A percentile compares a stretch with the other conserved stretches of the same genome.
These are phyloP conservation scores for Carex sylvatica DNA, from an alignment of 202 grass and related monocot genomes.

Conservation along the genomic window DNA sequence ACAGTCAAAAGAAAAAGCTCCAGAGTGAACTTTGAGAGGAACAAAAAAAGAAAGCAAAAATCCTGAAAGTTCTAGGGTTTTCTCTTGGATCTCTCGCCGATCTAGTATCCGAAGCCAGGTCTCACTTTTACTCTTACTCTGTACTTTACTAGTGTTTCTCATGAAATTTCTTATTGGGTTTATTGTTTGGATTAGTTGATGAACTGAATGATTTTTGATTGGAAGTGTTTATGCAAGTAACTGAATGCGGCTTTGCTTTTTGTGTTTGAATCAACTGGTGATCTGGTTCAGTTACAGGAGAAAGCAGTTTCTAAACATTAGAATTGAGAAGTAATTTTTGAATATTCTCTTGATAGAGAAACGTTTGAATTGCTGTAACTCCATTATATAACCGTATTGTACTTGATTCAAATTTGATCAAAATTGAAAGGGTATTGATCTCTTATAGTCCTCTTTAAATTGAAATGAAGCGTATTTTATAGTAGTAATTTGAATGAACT, in stretches of 20 bases:
- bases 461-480: neutral
- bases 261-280: neutral
- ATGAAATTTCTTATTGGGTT: neutral
- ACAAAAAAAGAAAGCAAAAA: neutral
- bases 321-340: neutral
- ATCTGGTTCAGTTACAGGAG: neutral
- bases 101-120: neutral
- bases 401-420: neutral
- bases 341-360: neutral
- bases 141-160: neutral
- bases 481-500: neutral
- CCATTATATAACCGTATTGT: neutral
- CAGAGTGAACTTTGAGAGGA: neutral
- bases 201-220: neutral
- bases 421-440: neutral
- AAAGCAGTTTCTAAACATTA: constrained; percentile 1
- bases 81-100: neutral
- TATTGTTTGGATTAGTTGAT: neutral
- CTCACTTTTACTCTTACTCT: neutral
- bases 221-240: neutral
- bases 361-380: neutral
- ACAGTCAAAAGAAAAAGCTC: neutral
- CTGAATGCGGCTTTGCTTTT: neutral
- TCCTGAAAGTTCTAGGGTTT: neutral
- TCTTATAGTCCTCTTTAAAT: neutral